Evolutionary conservation across 1,284 basidiomycete species (phyloP).

Genomic region (Fomitopsis pinicola): DNA sequence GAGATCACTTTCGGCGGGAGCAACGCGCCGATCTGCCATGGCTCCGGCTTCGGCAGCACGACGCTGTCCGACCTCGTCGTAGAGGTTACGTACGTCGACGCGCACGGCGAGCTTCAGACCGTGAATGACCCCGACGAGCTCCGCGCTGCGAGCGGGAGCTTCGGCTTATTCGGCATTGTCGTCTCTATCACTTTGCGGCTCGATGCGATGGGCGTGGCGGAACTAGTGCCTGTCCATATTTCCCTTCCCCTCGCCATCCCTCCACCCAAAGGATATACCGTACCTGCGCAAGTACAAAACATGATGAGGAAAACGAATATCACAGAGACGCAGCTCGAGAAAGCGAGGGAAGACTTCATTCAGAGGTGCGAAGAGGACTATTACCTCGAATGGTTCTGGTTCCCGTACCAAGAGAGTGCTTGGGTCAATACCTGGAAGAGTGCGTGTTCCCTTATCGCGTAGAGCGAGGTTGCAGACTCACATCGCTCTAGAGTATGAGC

Average conservation of each 20-base stretch:
- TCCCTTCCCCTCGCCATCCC: conserved; percentile 11
- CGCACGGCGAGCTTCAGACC: conserved; percentile 6
- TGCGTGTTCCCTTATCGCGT: not conserved
- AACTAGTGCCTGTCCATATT: conserved; percentile 9
- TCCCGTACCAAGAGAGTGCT: conserved; percentile 11
- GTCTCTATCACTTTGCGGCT: conserved; percentile 9
- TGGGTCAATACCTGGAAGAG: conserved; percentile 16
- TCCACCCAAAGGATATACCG: conserved; percentile 7
- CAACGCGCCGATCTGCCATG: conserved; percentile 13
- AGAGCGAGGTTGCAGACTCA: not conserved
- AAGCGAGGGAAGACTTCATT: conserved; percentile 10
- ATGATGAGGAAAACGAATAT: conserved; percentile 6
- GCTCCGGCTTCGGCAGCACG: conserved; percentile 7
- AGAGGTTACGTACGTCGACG: conserved; percentile 11
- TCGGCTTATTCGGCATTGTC: conserved; percentile 13
- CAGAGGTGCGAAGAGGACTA: conserved; percentile 10
- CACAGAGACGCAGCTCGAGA: conserved; percentile 6
- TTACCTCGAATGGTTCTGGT: conserved; percentile 16
- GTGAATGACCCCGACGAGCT: conserved; percentile 12
- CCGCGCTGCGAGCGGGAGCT: conserved; percentile 11
- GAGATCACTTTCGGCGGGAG: conserved; percentile 13
- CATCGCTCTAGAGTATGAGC: not conserved
- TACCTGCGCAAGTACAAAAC: conserved; percentile 8
- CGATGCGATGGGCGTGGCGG: conserved; percentile 11
- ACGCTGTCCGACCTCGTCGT: conserved; percentile 13